These are phyloP conservation scores for Nicotiana paniculata DNA, from an alignment of 257 asterid species.

Conservation along the genomic window DNA sequence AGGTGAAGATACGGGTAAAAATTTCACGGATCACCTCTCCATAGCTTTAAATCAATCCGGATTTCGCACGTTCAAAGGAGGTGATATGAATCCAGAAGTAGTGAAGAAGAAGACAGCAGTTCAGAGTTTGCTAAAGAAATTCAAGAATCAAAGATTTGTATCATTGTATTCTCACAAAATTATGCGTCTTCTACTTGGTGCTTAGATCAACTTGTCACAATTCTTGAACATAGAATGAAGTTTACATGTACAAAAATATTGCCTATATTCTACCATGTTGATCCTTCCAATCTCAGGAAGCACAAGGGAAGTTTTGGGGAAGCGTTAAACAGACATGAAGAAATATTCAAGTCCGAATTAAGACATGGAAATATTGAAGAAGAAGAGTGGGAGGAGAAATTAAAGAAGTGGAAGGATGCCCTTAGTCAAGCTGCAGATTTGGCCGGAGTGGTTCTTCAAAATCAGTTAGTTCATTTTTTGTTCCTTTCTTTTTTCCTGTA, in stretches of 20 bases:
- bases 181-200: background rate
- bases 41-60: background rate
- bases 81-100: background rate
- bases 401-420: background rate
- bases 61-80: background rate
- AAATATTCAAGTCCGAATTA: background rate
- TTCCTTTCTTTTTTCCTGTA: too few species aligned
- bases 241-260: background rate
- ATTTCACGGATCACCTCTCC: background rate
- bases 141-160: background rate
- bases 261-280: conserved; percentile 2
- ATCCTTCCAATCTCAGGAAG: background rate
- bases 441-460: conserved; percentile 1
- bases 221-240: background rate
- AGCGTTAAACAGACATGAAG: background rate
- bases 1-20: background rate
- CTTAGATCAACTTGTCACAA: background rate
- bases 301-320: conserved; percentile 1
- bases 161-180: background rate
- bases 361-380: background rate
- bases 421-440: conserved; percentile 2
- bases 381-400: background rate
- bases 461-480: background rate
- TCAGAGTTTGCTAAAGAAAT: background rate
- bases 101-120: background rate